Base-by-base conservation (phyloP, 805 yeast genomes). In the Isabelozyma heimii region DNA sequence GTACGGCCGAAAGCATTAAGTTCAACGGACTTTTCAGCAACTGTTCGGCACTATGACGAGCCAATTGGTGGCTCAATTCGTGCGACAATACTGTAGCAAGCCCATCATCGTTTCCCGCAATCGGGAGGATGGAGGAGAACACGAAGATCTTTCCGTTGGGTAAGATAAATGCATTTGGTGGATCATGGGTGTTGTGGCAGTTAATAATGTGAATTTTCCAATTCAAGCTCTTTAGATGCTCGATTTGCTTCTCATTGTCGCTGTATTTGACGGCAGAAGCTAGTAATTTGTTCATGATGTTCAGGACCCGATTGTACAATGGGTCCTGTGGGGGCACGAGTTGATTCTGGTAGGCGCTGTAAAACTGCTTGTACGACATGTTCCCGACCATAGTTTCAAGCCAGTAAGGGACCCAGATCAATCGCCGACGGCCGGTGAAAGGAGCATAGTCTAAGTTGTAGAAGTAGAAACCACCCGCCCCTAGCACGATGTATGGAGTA, bases 71-170 rank as follows among this genome's bases (percentile, higher is more conserved):
- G 0, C 97, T 91, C 48, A 91, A 80, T 60, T 94, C 99, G 64
- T 94, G 99, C 0, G 96, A 75, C 42, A 94, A 71, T 2, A 94
- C 97, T 0, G 98, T 91, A n/a, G 98, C 98, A 42, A 94, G 69
- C 1, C 97, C 97, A 63, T 90, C 95, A 46, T 90, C 95, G 60
- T 88, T 84, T 24, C 72, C 70, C 64, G 96, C 85, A 28, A 94
- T 81, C 1, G 88, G 87, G 43, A 94, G 63, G 39, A 94, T 89
- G 8, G 88, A 81, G 42, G 85, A 76, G 61, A 88, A 89, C 15
- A 94, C 91, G 68, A 94, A 94, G 40, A 94, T 96, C 65, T 91
- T 91, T 6, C 99, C 99, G 52, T 94, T 92, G 16, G 98, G 98
- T 35, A 94, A 73, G 15, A 94, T 97, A 69, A 94, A 92, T 1